Evolutionary conservation across 768 basidiomycete genomes (phyloP).

Genomic region (Suillus subalutaceus): DNA sequence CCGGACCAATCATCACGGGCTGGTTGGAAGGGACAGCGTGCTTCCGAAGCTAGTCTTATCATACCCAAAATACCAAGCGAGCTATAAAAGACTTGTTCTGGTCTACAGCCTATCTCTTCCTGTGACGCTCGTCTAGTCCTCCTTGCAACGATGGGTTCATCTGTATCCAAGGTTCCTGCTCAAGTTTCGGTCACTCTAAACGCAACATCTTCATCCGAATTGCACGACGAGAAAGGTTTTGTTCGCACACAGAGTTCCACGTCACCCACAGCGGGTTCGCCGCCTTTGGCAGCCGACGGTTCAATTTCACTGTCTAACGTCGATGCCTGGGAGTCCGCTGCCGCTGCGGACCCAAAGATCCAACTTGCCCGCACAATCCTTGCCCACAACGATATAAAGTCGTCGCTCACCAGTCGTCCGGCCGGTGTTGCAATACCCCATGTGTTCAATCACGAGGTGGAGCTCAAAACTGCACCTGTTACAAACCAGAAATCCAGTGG

Average conservation of each 20-base stretch:
- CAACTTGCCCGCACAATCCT: constrained; percentile 79
- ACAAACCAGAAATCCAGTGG: constrained; percentile 89
- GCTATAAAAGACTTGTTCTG: constrained; percentile 1
- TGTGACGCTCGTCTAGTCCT: not conserved
- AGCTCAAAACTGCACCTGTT: constrained; percentile 80
- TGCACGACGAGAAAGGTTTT: constrained; percentile 30
- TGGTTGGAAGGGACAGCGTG: too few species aligned
- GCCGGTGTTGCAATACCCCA: constrained; percentile 67
- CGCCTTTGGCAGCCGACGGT: constrained; percentile 55
- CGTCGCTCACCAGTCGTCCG: constrained; percentile 63
- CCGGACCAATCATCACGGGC: not conserved
- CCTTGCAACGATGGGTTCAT: constrained; percentile 26
- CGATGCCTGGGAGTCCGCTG: constrained; percentile 66
- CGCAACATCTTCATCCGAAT: constrained; percentile 16
- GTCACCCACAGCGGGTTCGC: not conserved
- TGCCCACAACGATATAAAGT: constrained; percentile 65
- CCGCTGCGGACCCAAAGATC: constrained; percentile 57
- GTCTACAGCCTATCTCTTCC: not conserved
- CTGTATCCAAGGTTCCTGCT: constrained; percentile 26
- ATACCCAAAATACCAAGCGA: not conserved
- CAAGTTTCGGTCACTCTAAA: constrained; percentile 14
- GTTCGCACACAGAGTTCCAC: constrained; percentile 1
- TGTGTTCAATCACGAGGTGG: constrained; percentile 81
- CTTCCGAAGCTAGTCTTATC: not conserved
- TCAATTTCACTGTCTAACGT: constrained; percentile 61